Percentiles rank a stretch among this genome's conserved stretches.
Conservation (phyloP, 306 rosid genomes). For the Malus domestica region DNA sequence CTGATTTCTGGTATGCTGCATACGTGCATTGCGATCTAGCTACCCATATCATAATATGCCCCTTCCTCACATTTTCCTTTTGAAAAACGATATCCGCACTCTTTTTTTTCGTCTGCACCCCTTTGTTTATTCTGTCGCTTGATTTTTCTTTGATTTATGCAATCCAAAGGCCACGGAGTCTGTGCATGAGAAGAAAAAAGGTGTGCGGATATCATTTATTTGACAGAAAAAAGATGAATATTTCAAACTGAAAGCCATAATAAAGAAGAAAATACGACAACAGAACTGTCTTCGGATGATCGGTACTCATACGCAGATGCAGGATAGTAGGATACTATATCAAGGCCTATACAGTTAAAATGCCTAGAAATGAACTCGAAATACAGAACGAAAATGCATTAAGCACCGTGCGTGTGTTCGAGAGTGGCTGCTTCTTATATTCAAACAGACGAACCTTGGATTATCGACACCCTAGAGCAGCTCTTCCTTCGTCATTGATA, state of each 20-base stretch:
- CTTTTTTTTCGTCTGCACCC: not conserved
- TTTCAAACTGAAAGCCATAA: not conserved
- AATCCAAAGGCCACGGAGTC: too few species aligned
- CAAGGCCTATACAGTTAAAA: not conserved
- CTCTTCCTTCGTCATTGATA: slow-evolving; percentile 57
- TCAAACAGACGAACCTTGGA: not conserved
- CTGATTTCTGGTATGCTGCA: not conserved
- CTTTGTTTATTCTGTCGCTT: not conserved
- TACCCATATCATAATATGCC: not conserved
- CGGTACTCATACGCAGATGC: not conserved
- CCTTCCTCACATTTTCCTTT: not conserved
- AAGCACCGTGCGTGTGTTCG: not conserved
- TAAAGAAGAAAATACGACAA: not conserved
- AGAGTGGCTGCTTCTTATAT: not conserved
- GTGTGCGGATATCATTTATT: not conserved
- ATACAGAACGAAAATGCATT: not conserved
- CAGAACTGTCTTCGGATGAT: not conserved
- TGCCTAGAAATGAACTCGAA: not conserved
- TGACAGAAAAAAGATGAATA: not conserved
- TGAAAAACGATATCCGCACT: not conserved
- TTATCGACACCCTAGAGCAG: slow-evolving; percentile 69
- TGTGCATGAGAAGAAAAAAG: not conserved
- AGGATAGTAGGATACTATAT: not conserved
- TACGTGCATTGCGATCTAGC: not conserved
- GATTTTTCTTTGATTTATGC: not conserved